phyloP scores from a whole-genome alignment of 176 grass and related monocot species.

The Aegilops bicornis region DNA sequence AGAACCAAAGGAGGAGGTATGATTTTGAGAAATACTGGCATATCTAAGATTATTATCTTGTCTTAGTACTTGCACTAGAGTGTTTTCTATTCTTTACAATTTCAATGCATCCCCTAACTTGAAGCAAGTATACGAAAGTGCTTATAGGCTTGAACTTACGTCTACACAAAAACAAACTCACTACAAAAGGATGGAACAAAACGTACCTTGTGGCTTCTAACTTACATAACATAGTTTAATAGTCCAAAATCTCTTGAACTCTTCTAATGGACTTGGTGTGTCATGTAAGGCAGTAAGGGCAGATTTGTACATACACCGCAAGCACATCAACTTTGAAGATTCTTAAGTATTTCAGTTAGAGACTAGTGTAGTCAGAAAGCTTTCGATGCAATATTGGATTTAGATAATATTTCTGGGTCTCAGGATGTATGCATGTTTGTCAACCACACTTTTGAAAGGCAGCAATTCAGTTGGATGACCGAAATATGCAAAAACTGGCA shows the following conservation, averaged over 20 bases:
- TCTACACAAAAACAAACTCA: not conserved
- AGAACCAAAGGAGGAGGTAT: too few species aligned
- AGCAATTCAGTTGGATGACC: too few species aligned
- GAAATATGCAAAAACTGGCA: too few species aligned
- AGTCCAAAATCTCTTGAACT: slow-evolving; percentile 81
- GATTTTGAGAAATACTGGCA: too few species aligned
- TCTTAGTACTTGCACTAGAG: too few species aligned
- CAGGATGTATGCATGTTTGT: too few species aligned
- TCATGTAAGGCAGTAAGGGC: slow-evolving; percentile 44
- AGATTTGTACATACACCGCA: slow-evolving; percentile 86
- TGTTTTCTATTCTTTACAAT: too few species aligned
- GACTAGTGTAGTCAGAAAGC: not conserved
- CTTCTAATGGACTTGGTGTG: slow-evolving; percentile 69
- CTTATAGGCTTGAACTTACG: not conserved
- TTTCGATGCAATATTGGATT: not conserved
- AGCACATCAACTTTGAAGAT: slow-evolving; percentile 56
- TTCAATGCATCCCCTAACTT: too few species aligned
- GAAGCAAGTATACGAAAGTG: not conserved
- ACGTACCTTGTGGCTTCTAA: slow-evolving; percentile 94
- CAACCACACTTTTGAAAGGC: too few species aligned
- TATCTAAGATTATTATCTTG: too few species aligned
- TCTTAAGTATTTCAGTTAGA: slow-evolving; percentile 20
- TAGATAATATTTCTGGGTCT: slow-evolving; percentile 66
- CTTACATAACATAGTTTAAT: slow-evolving; percentile 89
- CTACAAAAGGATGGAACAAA: slow-evolving; percentile 9